Conservation (phyloP, 495 filamentous ascomycete species). For the Talaromyces thailandensis region DNA sequence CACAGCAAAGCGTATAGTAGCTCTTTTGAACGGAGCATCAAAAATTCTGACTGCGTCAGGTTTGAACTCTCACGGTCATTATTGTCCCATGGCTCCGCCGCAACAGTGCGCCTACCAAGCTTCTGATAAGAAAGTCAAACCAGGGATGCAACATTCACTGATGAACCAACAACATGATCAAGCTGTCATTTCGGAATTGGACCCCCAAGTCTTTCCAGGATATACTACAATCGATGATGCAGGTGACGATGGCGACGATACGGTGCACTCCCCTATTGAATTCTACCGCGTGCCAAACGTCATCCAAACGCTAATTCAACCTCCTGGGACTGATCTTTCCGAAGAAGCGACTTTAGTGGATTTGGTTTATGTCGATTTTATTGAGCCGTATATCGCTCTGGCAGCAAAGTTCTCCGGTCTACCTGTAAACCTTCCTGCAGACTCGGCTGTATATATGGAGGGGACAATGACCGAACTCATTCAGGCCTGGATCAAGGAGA, state of each 20-base stretch:
- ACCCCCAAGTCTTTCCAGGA: slow-evolving; percentile 50
- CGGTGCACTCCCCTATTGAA: slow-evolving; percentile 62
- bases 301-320: slow-evolving; percentile 59
- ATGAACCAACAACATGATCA: slow-evolving; percentile 1
- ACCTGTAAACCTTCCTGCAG: slow-evolving; percentile 41
- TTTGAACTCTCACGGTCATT: slow-evolving; percentile 9
- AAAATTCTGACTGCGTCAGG: slow-evolving; percentile 36
- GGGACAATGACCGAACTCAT: slow-evolving; percentile 67
- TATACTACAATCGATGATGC: slow-evolving; percentile 87
- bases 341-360: slow-evolving; percentile 60
- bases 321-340: slow-evolving; percentile 13
- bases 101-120: slow-evolving; percentile 22
- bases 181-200: slow-evolving; percentile 17
- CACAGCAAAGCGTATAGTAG: slow-evolving; percentile 59
- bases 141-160: not conserved
- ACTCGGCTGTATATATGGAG: slow-evolving; percentile 55
- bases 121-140: slow-evolving; percentile 2
- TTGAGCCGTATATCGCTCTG: slow-evolving; percentile 66
- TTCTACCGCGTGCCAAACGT: slow-evolving; percentile 78
- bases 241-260: slow-evolving; percentile 85
- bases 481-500: slow-evolving; percentile 63
- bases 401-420: slow-evolving; percentile 62
- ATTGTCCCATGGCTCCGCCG: slow-evolving; percentile 23
- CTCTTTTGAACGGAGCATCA: slow-evolving; percentile 64
- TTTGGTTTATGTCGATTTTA: slow-evolving; percentile 84